These are phyloP conservation scores for Agrocybe praecox DNA, from an alignment of 768 basidiomycete species.

Conservation along the genomic window DNA sequence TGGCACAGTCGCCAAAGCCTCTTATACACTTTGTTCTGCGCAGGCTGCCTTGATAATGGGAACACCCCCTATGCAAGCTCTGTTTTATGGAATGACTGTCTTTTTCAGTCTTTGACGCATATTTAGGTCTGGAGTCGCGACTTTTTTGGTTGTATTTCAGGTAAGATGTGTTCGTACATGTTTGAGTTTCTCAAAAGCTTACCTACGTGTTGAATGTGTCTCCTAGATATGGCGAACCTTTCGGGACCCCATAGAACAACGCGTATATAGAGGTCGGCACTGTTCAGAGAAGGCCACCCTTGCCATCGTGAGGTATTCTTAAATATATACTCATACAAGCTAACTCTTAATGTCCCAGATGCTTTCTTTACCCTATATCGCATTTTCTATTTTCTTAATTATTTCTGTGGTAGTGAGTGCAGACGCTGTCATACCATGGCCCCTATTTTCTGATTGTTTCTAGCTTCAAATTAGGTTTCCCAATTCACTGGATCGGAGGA, in stretches of 20 bases:
- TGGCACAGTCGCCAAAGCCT: constrained; percentile 19
- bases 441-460: background rate
- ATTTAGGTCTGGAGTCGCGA: constrained; percentile 23
- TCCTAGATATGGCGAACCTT: constrained; percentile 26
- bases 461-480: constrained; percentile 22
- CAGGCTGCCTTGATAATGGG: constrained; percentile 59
- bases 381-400: constrained; percentile 42
- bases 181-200: background rate
- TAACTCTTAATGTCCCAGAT: constrained; percentile 14
- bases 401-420: constrained; percentile 37
- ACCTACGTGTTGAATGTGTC: no score
- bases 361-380: constrained; percentile 33
- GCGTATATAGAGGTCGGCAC: constrained; percentile 8
- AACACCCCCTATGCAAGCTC: constrained; percentile 53
- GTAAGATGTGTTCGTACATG: constrained; percentile 9
- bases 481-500: constrained; percentile 28
- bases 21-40: constrained; percentile 40
- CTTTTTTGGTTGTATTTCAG: constrained; percentile 28
- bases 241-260: constrained; percentile 13
- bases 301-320: constrained; percentile 10
- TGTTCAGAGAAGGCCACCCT: constrained; percentile 7
- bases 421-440: background rate
- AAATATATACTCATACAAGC: background rate
- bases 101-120: background rate
- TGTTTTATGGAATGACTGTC: background rate